A percentile compares a stretch with the other conserved stretches of the same genome.
These are phyloP conservation scores for Tylopilus felleus DNA, from an alignment of 768 basidiomycete genomes.

Conservation along the genomic window DNA sequence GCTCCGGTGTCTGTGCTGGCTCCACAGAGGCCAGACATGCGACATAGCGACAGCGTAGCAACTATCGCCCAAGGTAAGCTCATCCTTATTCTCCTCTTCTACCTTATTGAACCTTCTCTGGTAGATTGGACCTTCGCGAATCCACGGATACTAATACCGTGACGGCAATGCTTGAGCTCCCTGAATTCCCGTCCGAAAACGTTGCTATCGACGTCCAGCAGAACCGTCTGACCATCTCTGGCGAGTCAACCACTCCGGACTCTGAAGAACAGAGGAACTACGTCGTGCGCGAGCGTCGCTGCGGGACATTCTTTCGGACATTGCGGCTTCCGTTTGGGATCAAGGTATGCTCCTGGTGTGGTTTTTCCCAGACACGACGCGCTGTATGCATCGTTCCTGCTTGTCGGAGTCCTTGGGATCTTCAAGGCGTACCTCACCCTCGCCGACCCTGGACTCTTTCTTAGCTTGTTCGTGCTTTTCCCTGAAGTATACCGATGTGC, in stretches of 20 bases:
- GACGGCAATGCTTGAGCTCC: slow-evolving; percentile 53
- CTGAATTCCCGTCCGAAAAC: slow-evolving; percentile 48
- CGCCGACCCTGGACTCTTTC: slow-evolving; percentile 83
- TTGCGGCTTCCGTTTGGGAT: slow-evolving; percentile 46
- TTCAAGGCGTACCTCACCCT: slow-evolving; percentile 94
- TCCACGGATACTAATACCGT: slow-evolving; percentile 38
- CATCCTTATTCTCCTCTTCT: neutral
- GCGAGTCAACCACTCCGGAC: slow-evolving; percentile 35
- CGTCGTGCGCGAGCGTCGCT: slow-evolving; percentile 42
- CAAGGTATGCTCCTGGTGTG: slow-evolving; percentile 33
- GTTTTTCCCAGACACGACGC: slow-evolving; percentile 64
- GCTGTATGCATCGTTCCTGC: slow-evolving; percentile 71
- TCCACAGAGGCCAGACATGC: neutral
- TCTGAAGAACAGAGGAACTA: slow-evolving; percentile 37
- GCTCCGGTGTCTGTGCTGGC: neutral
- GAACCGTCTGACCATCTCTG: no score
- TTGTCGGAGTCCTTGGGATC: slow-evolving; percentile 71
- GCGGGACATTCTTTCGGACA: slow-evolving; percentile 43
- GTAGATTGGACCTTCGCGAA: slow-evolving; percentile 48
- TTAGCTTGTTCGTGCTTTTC: slow-evolving; percentile 76
- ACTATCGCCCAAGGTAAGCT: slow-evolving; percentile 23
- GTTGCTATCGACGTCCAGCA: slow-evolving; percentile 47
- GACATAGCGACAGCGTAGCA: neutral
- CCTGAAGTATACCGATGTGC: slow-evolving; percentile 81
- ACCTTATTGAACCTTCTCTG: no score